Base-by-base conservation (phyloP, 2,329 filamentous ascomycete genomes). In the Sclerotinia trifoliorum region DNA sequence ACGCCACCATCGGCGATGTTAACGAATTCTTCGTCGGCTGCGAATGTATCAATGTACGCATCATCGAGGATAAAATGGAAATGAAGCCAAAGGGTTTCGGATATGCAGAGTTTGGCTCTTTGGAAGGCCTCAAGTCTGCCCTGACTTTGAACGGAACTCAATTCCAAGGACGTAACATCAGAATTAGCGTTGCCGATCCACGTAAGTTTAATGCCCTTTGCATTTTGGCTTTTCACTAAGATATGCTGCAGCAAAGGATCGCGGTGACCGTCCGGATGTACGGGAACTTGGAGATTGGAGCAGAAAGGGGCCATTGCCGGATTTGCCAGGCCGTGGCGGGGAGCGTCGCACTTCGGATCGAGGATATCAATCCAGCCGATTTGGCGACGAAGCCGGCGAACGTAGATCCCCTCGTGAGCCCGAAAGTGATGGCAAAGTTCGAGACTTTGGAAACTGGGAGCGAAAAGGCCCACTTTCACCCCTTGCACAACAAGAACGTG, bases 71-170 rank as follows among this genome's bases (percentile, higher is more conserved):
- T 81, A 95, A 94, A 78, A 85, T 97, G 79, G 91, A 95, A 78
- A 88, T 90, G 80, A 93, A 94, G 77, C 95, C 95, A 73, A 99
- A 99, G 84, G 95, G 95, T 61, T 99, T 99, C 77, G 95, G 94
- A 71, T 99, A 99, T 79, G 94, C 96, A 73, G 95, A 99, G 80
- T 99, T 99, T 77, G 88, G 85, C 73, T 90, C 88, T 64, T 82
- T 95, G 56, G 94, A 98, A 62, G 94, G 94, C 69, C 83, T 99
- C 77, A 96, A 96, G 84, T 90, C 93, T 81, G 95, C 95, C 68
- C 86, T 99, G 72, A 87, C 88, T 69, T 86, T 95, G 71, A 94
- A 94, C 76, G 92, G 93, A 75, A 84, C 88, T 70, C 88, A 87
- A 69, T 94, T 98, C 80, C 90, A 96, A 79, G 93, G 93, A 74